phyloP scores from a whole-genome alignment of 176 grass and related monocot genomes.

The Oryza glumipatula region DNA sequence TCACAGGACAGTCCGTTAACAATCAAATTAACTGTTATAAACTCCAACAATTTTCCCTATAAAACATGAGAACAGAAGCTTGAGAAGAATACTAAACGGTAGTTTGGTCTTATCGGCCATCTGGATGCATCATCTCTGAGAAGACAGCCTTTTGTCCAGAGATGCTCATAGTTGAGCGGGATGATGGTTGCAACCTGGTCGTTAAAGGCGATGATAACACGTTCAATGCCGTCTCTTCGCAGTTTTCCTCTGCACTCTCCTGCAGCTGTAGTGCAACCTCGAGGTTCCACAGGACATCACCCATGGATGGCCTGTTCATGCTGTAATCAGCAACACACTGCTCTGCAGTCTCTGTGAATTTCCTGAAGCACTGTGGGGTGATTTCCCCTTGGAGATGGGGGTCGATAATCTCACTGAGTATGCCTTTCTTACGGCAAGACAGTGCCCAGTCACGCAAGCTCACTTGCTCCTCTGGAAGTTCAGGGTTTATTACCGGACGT shows the following conservation, averaged over 20 bases:
- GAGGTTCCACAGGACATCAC: slow-evolving; percentile 37
- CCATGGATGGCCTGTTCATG: slow-evolving; percentile 30
- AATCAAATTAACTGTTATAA: no score
- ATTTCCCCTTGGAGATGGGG: slow-evolving; percentile 18
- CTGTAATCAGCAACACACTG: slow-evolving; percentile 37
- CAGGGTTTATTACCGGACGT: slow-evolving; percentile 14
- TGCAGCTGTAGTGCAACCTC: slow-evolving; percentile 35
- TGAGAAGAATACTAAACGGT: no score
- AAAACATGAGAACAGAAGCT: no score
- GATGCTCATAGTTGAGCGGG: background rate
- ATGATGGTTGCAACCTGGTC: no score
- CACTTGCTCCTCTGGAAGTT: slow-evolving; percentile 23
- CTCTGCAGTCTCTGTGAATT: slow-evolving; percentile 25
- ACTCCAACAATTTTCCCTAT: no score
- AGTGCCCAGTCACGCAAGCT: slow-evolving; percentile 37
- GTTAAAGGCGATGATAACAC: no score
- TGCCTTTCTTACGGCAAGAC: slow-evolving; percentile 21
- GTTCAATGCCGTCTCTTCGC: no score
- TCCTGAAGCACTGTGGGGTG: slow-evolving; percentile 22
- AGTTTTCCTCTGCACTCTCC: background rate
- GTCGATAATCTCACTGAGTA: slow-evolving; percentile 27
- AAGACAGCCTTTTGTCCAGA: background rate
- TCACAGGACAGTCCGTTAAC: no score
- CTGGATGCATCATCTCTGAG: background rate
- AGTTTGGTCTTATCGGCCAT: background rate